Percentiles rank a stretch among this genome's conserved stretches.
These are phyloP conservation scores for Tillandsia fasciculata DNA, from an alignment of 176 grass and related monocot genomes.

Conservation along the genomic window DNA sequence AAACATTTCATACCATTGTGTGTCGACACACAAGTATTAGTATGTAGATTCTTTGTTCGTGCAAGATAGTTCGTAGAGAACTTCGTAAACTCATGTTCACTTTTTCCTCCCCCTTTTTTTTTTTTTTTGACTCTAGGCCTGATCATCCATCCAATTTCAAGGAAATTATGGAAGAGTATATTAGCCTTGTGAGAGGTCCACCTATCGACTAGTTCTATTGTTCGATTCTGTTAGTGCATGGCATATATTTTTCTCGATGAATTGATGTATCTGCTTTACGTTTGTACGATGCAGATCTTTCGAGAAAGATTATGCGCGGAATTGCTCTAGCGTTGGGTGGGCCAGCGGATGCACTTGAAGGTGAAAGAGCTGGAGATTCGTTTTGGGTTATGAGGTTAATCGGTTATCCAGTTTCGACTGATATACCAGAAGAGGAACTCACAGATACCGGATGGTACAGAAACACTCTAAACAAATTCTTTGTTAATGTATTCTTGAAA, in stretches of 20 bases:
- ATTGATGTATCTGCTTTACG: background rate
- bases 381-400: slow-evolving; percentile 83
- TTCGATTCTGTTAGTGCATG: background rate
- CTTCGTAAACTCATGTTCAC: background rate
- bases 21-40: too few relatives aligned
- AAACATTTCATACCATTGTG: too few relatives aligned
- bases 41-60: background rate
- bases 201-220: background rate
- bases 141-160: slow-evolving; percentile 73
- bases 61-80: background rate
- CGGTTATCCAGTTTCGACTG: slow-evolving; percentile 68
- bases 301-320: slow-evolving; percentile 89
- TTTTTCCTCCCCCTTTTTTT: slow-evolving; percentile 5
- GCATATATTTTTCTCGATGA: background rate
- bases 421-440: slow-evolving; percentile 58
- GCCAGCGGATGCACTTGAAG: slow-evolving; percentile 67
- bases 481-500: background rate
- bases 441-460: slow-evolving; percentile 80
- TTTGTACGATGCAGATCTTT: slow-evolving; percentile 42
- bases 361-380: slow-evolving; percentile 40
- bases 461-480: background rate
- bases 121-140: slow-evolving; percentile 40
- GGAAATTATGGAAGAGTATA: slow-evolving; percentile 56
- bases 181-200: slow-evolving; percentile 49
- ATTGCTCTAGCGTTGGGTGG: slow-evolving; percentile 80